Percentiles rank a stretch among this genome's conserved stretches.
Conservation (phyloP, 2,329 filamentous ascomycete species). For the Elsinoe ampelina region DNA sequence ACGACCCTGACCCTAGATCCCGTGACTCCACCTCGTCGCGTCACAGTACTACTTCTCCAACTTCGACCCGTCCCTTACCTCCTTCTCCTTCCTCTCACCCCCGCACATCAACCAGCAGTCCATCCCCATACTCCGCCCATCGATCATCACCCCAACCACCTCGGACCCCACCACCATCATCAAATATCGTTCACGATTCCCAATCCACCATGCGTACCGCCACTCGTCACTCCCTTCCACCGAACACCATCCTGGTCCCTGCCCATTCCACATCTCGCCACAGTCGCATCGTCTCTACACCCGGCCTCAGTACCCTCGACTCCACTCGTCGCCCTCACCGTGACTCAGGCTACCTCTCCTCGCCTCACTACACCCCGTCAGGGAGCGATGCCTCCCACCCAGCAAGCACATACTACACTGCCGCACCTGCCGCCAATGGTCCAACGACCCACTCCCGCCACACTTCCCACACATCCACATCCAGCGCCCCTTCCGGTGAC, state of each 20-base stretch:
- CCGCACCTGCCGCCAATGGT: not conserved
- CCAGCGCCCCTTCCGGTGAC: not conserved
- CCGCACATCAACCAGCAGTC: not conserved
- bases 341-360: not conserved
- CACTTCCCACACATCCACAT: not conserved
- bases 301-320: not conserved
- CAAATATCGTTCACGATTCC: not conserved
- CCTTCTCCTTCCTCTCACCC: not conserved
- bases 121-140: not conserved
- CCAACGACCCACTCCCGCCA: not conserved
- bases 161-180: not conserved
- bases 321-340: not conserved
- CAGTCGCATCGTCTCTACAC: not conserved
- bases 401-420: not conserved
- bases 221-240: not conserved
- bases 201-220: not conserved
- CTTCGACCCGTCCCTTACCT: not conserved
- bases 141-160: not conserved
- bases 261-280: not conserved
- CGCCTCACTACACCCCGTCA: not conserved
- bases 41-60: not conserved
- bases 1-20: not conserved
- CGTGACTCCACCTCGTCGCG: constrained; percentile 3
- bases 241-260: not conserved
- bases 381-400: not conserved